phyloP scores from a whole-genome alignment of 1,284 basidiomycete species.

The Trichosporon sp. region DNA sequence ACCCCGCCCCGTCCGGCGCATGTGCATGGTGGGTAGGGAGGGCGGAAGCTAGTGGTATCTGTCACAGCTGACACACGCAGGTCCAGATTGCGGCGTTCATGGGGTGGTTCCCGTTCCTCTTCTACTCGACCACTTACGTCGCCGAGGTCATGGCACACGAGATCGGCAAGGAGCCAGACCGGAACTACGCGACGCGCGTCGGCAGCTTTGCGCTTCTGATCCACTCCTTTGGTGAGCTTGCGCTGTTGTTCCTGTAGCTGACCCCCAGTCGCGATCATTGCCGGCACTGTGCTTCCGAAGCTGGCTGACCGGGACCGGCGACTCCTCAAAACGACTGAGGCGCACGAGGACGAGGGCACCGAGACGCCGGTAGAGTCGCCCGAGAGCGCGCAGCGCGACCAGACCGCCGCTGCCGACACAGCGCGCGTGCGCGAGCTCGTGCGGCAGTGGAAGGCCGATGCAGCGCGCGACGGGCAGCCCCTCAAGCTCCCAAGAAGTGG shows the following conservation, averaged over 20 bases:
- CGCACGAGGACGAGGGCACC: conserved; percentile 52
- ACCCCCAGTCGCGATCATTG: conserved; percentile 58
- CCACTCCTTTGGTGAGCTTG: conserved; percentile 70
- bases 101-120: conserved; percentile 85
- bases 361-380: conserved; percentile 35
- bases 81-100: conserved; percentile 52
- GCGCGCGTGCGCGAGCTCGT: conserved; percentile 64
- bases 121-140: conserved; percentile 91
- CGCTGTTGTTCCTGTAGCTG: neutral
- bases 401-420: conserved; percentile 57
- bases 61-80: conserved; percentile 17
- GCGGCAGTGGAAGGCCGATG: conserved; percentile 75
- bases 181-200: conserved; percentile 72
- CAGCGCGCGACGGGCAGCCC: conserved; percentile 64
- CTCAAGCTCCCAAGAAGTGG: conserved; percentile 65
- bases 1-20: conserved; percentile 74
- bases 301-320: conserved; percentile 72
- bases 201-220: conserved; percentile 86
- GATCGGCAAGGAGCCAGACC: conserved; percentile 63
- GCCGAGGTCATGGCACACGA: conserved; percentile 85
- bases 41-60: too few species aligned
- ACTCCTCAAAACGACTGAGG: conserved; percentile 58
- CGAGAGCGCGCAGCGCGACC: neutral
- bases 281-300: conserved; percentile 76
- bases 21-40: conserved; percentile 77